phyloP scores from a whole-genome alignment of 208 protist species.

The Leishmania amazonensis region DNA sequence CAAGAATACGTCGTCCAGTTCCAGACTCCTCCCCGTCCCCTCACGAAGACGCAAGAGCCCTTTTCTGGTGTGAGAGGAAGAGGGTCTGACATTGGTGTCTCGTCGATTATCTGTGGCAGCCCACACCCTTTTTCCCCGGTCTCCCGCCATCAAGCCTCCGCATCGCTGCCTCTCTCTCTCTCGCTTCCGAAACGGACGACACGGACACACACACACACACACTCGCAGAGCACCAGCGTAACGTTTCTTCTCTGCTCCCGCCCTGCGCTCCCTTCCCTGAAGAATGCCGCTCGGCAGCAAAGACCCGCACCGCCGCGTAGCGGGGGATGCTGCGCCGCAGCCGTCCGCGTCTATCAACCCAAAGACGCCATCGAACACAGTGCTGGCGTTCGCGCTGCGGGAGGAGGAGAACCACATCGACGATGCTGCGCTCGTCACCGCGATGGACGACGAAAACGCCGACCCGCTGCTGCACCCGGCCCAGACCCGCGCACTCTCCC shows the following conservation, averaged over 20 bases:
- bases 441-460: conserved; percentile 28
- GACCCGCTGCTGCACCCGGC: conserved; percentile 29
- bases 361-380: conserved; percentile 16
- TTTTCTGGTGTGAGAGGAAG: no score
- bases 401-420: conserved; percentile 17
- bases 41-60: no score
- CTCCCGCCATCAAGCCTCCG: background rate
- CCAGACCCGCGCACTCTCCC: conserved; percentile 16
- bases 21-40: background rate
- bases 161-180: background rate
- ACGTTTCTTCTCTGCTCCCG: no score
- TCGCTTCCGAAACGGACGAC: no score
- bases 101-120: no score
- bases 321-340: background rate
- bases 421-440: conserved; percentile 21
- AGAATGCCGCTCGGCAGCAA: background rate
- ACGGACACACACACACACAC: no score
- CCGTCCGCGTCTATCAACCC: background rate
- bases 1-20: no score
- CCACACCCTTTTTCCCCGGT: background rate
- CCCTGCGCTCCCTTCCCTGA: background rate
- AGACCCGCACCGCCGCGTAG: background rate
- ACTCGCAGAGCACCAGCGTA: no score
- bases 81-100: no score
- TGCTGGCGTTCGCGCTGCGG: conserved; percentile 25